Base-by-base conservation (phyloP, 257 asterid species). In the Nicotiana sylvestris region DNA sequence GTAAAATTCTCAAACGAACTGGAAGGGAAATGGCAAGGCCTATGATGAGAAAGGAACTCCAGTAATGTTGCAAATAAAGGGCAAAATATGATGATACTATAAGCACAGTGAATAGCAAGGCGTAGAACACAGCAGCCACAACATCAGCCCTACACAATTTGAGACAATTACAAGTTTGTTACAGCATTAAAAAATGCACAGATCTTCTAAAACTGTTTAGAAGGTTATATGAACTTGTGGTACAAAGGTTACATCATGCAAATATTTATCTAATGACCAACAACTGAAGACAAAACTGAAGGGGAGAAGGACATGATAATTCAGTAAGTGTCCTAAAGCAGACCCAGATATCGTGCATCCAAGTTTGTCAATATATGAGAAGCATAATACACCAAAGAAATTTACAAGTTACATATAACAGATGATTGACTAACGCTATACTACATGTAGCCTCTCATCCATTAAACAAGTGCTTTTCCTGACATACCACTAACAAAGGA, bases 141-240 rank as follows among this genome's bases (percentile, higher is more conserved):
- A 90, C 93, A 86, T 93, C 96, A 76, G 81, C 81, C 97, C 97
- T 93, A 94, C 84, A 87, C 49, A 66, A 49, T 15, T 65, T 49
- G 64, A 80, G 77, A 80, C 72, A 80, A 49, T 51, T 27, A 74
- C 80, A 74, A 51, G 53, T 27, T 74, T 74, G 80, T 27, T 27
- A 27, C 64, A 15, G 46, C 16, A 49, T 15, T 74, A 74, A 12
- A 4, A 25, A 74, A 25, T 12, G 39, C 39, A 46, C 39, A 74
- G 79, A 18, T 74, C 61, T 46, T 17, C 61, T 37, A 74, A 25
- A 74, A 74, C 79, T 46, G 25, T 49, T 25, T 25, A 74, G 60
- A 74, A 21, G 35, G 58, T 70, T 39, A n/a, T n/a, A 11, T 21
- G 32, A 72, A 6, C 39, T 49, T 6, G 15, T 25, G 61, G 13